phyloP scores from a whole-genome alignment of 768 basidiomycete genomes.

The Naganishia vaughanmartiniae region DNA sequence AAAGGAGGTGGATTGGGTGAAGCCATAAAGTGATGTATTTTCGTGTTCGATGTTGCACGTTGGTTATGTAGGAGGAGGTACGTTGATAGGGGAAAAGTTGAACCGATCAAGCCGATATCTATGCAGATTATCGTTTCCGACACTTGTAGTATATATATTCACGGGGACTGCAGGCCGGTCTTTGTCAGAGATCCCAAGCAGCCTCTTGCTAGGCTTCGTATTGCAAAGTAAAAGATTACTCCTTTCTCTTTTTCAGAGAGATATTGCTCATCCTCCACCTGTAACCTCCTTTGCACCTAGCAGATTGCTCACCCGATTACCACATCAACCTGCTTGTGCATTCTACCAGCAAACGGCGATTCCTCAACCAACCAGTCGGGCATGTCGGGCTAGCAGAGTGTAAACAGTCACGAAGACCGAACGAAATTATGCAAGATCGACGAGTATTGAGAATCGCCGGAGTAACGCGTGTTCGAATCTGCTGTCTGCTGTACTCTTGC shows the following conservation, averaged over 20 bases:
- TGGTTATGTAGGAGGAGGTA: background rate
- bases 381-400: background rate
- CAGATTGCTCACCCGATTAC: background rate
- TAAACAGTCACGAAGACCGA: background rate
- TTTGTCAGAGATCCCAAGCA: too few species aligned
- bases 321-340: background rate
- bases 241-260: too few species aligned
- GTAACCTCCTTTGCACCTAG: background rate
- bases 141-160: too few species aligned
- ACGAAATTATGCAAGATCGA: background rate
- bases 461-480: background rate
- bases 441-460: background rate
- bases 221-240: background rate
- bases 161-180: background rate
- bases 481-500: background rate
- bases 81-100: background rate
- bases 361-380: background rate
- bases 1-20: constrained; percentile 9
- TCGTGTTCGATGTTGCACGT: background rate
- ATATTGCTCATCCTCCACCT: constrained; percentile 5
- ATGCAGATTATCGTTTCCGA: background rate
- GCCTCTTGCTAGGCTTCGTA: background rate
- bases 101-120: background rate
- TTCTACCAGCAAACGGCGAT: background rate
- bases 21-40: constrained; percentile 3